Evolutionary conservation across 441 rosid genomes (phyloP), one percentile per base, ranked within the genome.

Genomic region (Pelargonium citronellum): DNA sequence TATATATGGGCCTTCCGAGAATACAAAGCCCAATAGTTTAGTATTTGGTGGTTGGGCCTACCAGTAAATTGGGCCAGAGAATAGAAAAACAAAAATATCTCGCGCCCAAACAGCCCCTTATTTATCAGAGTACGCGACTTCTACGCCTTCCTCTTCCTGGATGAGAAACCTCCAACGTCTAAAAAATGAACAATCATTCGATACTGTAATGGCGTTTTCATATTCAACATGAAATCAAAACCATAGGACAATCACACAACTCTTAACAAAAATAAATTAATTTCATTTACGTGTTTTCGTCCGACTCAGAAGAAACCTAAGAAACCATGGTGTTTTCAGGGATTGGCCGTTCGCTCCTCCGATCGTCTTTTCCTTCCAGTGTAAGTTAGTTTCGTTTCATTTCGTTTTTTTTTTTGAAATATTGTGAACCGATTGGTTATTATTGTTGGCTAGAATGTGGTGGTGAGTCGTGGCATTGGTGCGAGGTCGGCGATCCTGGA

Each of bases 401-500:
- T 43, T 43, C 6, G 1, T 22, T 22, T 22, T 22, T 22, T 22
- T 22, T 22, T 22, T 22, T 22, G 24, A 22, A 1, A 22, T 22
- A 22, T 22, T 22, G 24, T 1, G 24, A 22, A 22, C 24, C 24
- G 24, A 0, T 22, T 22, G 24, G 0, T 22, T 22, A 22, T 22
- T 20, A 22, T 17, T 4, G 39, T 61, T 46, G 51, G 15, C 57
- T 7, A 86, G 95, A 80, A 76, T 58, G 77, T 63, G 46, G 30
- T 80, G 67, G 73, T 72, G 15, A 55, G 67, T 37, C 74, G 82
- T 12, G 72, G 77, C 24, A 74, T 72, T 37, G 83, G 77, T 71
- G 79, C 70, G 68, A 77, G 89, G 73, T 83, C 84, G 73, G 72
- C 79, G 67, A 66, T 74, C 46, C 2, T 57, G 63, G 79, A 70